These are phyloP conservation scores for Lentinula boryana DNA, from an alignment of 768 basidiomycete species.

Conservation along the genomic window DNA sequence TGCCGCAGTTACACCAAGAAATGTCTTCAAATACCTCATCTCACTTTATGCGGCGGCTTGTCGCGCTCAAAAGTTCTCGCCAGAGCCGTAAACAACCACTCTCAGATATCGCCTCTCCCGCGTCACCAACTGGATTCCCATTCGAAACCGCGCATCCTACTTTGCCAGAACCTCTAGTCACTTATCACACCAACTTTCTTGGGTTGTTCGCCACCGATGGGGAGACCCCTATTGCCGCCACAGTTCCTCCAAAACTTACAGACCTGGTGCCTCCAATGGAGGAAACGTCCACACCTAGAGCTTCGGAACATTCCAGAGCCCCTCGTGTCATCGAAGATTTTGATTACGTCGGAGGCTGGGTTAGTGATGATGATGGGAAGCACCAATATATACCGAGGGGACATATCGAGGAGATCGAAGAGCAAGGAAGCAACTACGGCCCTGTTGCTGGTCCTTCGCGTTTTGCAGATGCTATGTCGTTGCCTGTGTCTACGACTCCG, in stretches of 20 bases:
- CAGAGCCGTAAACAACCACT: not conserved
- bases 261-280: slow-evolving; percentile 1
- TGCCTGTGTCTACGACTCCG: not conserved
- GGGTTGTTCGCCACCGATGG: not conserved
- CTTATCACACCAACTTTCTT: slow-evolving; percentile 3
- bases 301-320: not conserved
- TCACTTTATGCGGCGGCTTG: not conserved
- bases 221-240: not conserved
- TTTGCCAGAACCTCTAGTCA: not conserved
- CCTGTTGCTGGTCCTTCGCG: not conserved
- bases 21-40: not conserved
- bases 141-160: not conserved
- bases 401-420: slow-evolving; percentile 9
- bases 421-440: not conserved
- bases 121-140: not conserved
- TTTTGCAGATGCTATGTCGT: not conserved
- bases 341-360: slow-evolving; percentile 15
- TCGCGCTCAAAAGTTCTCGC: not conserved
- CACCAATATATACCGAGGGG: slow-evolving; percentile 12
- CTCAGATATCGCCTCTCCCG: not conserved
- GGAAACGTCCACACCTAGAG: not conserved
- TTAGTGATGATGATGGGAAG: slow-evolving; percentile 8
- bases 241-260: not conserved
- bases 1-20: no score
- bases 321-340: slow-evolving; percentile 6